Base-by-base conservation (phyloP, 78 protist species). In the Polysphondylium violaceum region DNA sequence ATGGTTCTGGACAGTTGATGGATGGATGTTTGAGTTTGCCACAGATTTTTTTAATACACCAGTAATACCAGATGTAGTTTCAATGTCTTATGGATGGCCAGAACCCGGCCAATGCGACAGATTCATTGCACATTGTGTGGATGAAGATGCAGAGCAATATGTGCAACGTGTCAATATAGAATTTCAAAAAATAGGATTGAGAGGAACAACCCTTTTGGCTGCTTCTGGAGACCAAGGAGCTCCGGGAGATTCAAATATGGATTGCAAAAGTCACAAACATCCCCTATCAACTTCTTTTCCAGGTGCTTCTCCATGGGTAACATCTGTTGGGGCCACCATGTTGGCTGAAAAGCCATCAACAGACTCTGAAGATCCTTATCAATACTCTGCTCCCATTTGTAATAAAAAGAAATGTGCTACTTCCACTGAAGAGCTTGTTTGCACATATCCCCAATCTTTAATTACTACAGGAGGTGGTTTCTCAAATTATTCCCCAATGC, bases 401-500 rank as follows among this genome's bases (percentile, higher is more conserved):
- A 3, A 29, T 23, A 69, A 14, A 9, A 38, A 43, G 25, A 7
- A 23, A n/a, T 75, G 85, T 72, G 85, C 67, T 11, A 69, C 71
- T 74, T 75, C 92, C n/a, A 72, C 88, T 0, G 14, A 21, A 11
- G 88, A 85, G 35, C 38, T 58, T 1, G 87, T 60, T 16, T 79
- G 88, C 29, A n/a, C 90, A 65, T 41, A 33, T 29, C 92, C 92
- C 41, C 23, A 87, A 1, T 83, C 72, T 35, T 29, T 41, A 25
- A 86, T 89, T 61, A 89, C 94, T 41, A 83, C 86, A 29, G 94
- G 94, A 12, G 94, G 94, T 19, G 94, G 94, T 29, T 81, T 89
- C 72, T 68, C 85, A 1, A 38, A 23, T n/a, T 50, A 51, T 29
- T 55, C 60, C 2, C 61, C 43, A 43, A 25, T 21, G 6, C 94